These are phyloP conservation scores for Fraxinus sp. DNA, from an alignment of 305 asterid genomes.

Conservation along the genomic window DNA sequence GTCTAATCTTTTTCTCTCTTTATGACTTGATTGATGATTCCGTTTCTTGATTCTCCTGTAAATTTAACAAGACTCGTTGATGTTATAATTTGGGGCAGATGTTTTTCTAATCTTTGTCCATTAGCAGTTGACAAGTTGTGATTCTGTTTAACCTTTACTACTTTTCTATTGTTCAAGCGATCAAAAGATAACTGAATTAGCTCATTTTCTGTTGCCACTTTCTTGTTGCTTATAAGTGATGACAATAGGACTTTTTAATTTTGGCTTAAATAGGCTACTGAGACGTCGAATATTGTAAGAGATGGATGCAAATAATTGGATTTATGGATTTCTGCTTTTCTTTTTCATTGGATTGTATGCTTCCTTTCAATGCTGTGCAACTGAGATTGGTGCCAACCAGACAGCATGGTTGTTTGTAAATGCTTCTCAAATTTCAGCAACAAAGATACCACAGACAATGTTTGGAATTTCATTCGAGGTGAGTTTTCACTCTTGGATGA, in stretches of 20 bases:
- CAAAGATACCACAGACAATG: constrained; percentile 57
- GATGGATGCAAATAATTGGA: constrained; percentile 45
- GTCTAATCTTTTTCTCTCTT: constrained; percentile 1
- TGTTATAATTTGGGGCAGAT: not conserved
- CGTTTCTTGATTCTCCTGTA: constrained; percentile 2
- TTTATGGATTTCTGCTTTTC: constrained; percentile 31
- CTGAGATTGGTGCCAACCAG: constrained; percentile 38
- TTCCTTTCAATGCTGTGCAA: constrained; percentile 35
- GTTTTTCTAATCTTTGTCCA: not conserved
- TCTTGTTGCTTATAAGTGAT: not conserved
- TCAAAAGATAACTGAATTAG: constrained; percentile 23
- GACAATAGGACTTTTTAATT: not conserved
- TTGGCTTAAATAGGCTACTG: constrained; percentile 32
- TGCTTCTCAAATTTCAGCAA: constrained; percentile 44
- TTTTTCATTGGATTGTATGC: constrained; percentile 31
- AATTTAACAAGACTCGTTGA: not conserved
- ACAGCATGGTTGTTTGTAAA: constrained; percentile 53
- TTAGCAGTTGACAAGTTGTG: constrained; percentile 29
- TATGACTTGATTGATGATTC: not conserved
- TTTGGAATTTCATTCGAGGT: constrained; percentile 94
- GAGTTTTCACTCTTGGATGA: constrained; percentile 20
- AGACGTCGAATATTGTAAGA: constrained; percentile 22
- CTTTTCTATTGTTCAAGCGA: constrained; percentile 12
- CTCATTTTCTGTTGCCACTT: constrained; percentile 5
- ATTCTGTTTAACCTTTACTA: constrained; percentile 29